A percentile compares a stretch with the other conserved stretches of the same genome.
Conservation (phyloP, 2,329 filamentous ascomycete species). For the Taxawa tesnikishii region DNA sequence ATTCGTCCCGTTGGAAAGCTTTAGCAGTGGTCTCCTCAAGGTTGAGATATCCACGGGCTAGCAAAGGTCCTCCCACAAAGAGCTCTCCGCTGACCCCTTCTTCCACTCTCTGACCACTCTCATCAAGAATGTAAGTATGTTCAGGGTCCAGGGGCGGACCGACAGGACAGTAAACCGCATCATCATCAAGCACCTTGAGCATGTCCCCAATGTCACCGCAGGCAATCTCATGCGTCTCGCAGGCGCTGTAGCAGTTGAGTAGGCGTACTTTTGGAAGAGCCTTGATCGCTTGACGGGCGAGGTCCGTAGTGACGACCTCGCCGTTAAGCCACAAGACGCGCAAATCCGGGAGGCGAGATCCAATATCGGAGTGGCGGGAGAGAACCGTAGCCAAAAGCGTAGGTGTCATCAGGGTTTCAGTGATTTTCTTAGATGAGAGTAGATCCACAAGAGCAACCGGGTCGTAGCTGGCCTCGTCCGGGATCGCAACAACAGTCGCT, state of each 20-base stretch:
- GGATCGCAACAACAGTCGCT: conserved; percentile 62
- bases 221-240: conserved; percentile 70
- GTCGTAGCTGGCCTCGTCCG: conserved; percentile 67
- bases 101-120: conserved; percentile 52
- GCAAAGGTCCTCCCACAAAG: conserved; percentile 59
- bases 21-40: conserved; percentile 65
- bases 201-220: conserved; percentile 63
- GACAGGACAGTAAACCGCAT: conserved; percentile 59
- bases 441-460: conserved; percentile 61
- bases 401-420: conserved; percentile 74
- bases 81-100: conserved; percentile 57
- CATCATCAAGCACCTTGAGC: conserved; percentile 40
- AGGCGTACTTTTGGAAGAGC: conserved; percentile 57
- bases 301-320: conserved; percentile 69
- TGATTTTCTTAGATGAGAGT: conserved; percentile 52
- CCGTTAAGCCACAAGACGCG: conserved; percentile 69
- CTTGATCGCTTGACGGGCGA: conserved; percentile 54
- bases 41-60: conserved; percentile 69
- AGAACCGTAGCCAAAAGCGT: conserved; percentile 66
- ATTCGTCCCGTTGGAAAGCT: conserved; percentile 57
- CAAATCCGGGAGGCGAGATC: conserved; percentile 50
- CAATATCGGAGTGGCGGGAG: conserved; percentile 54
- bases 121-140: conserved; percentile 61
- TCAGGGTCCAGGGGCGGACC: conserved; percentile 56
- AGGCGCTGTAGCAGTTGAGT: conserved; percentile 72